phyloP scores from a whole-genome alignment of 2,329 filamentous ascomycete species.

The Paecilomyces sp. region DNA sequence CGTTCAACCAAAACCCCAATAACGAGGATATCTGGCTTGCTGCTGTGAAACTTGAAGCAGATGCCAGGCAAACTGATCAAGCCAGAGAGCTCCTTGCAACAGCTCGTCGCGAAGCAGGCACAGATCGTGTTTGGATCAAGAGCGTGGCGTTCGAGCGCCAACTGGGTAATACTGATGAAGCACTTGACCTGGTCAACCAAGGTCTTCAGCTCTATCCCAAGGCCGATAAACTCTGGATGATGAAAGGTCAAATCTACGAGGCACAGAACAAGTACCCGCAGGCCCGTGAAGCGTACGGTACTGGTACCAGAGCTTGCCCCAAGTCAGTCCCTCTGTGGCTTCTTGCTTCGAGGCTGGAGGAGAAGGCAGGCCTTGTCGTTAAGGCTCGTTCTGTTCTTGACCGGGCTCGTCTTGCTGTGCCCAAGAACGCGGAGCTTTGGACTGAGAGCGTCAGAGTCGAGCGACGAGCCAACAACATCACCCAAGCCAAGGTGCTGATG shows the following conservation, averaged over 20 bases:
- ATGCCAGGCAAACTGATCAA: slow-evolving; percentile 74
- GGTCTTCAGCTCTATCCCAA: slow-evolving; percentile 80
- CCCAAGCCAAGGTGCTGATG: slow-evolving; percentile 87
- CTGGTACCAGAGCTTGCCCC: slow-evolving; percentile 80
- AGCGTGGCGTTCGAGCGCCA: slow-evolving; percentile 89
- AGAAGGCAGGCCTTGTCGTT: slow-evolving; percentile 72
- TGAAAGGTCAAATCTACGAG: slow-evolving; percentile 97
- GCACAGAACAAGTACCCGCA: slow-evolving; percentile 69
- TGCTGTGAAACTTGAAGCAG: slow-evolving; percentile 91
- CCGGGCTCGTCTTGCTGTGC: slow-evolving; percentile 77
- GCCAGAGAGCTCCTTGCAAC: slow-evolving; percentile 74
- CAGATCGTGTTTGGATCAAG: slow-evolving; percentile 96
- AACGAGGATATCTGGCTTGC: slow-evolving; percentile 98
- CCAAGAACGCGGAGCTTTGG: slow-evolving; percentile 79
- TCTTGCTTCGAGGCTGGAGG: slow-evolving; percentile 80
- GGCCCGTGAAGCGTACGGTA: slow-evolving; percentile 81
- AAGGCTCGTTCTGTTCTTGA: slow-evolving; percentile 93
- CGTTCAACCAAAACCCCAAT: slow-evolving; percentile 91
- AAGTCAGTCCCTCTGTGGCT: slow-evolving; percentile 84
- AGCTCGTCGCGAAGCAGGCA: slow-evolving; percentile 81
- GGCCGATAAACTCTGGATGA: slow-evolving; percentile 90
- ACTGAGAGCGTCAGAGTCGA: slow-evolving; percentile 92
- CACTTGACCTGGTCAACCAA: slow-evolving; percentile 79
- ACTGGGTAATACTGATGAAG: slow-evolving; percentile 67
- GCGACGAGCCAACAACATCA: slow-evolving; percentile 72